Evolutionary conservation across 176 grass and related monocot species (phyloP).

Genomic region (Luzula sylvatica): DNA sequence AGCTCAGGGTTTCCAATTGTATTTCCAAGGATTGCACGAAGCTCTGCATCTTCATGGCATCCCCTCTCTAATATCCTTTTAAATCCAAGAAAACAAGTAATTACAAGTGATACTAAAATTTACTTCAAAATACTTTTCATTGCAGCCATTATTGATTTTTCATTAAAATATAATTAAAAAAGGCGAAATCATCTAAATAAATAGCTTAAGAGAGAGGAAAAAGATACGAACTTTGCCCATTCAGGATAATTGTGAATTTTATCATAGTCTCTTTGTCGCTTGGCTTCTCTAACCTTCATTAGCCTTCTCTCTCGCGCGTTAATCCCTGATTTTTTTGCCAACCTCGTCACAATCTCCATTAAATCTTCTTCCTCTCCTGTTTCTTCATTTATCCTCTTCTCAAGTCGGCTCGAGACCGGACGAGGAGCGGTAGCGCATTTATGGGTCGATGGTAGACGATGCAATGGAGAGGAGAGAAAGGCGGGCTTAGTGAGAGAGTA

Average conservation of each 20-base stretch:
- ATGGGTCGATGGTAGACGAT: background rate
- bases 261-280: conserved; percentile 54
- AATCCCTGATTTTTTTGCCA: conserved; percentile 36
- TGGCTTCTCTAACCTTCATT: conserved; percentile 79
- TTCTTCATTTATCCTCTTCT: conserved; percentile 8
- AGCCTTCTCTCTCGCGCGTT: conserved; percentile 68
- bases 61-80: conserved; percentile 83
- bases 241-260: conserved; percentile 50
- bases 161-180: background rate
- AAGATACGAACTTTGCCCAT: conserved; percentile 67
- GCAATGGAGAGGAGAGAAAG: background rate
- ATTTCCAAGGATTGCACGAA: conserved; percentile 76
- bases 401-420: background rate
- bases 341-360: conserved; percentile 4
- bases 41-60: conserved; percentile 69
- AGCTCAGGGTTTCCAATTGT: conserved; percentile 87
- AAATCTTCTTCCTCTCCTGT: background rate
- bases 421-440: conserved; percentile 16
- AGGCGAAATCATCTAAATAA: background rate
- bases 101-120: no score
- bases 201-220: background rate
- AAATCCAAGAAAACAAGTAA: background rate
- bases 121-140: no score
- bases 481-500: background rate
- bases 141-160: background rate